Evolutionary conservation across 257 asterid genomes (phyloP).

Genomic region (Verbascum thapsus): DNA sequence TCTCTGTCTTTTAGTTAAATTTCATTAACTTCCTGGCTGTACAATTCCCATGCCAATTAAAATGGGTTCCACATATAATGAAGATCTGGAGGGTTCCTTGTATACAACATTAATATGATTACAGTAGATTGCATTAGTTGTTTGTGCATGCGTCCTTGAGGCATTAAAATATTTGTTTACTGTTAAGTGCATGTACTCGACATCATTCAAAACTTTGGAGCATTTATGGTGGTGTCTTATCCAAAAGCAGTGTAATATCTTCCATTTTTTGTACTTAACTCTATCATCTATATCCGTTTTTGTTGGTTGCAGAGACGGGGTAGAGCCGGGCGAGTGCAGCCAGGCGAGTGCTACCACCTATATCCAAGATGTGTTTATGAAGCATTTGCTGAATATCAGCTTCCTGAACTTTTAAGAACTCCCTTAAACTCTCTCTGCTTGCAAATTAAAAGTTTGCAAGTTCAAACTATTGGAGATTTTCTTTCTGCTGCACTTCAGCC

Average conservation of each 20-base stretch:
- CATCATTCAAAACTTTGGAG: constrained; percentile 13
- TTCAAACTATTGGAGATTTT: constrained; percentile 77
- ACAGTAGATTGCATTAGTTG: constrained; percentile 20
- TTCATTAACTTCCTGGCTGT: constrained; percentile 22
- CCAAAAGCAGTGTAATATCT: constrained; percentile 16
- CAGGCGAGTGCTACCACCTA: constrained; percentile 96
- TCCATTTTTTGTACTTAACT: background rate
- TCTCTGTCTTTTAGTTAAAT: constrained; percentile 8
- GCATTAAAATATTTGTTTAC: constrained; percentile 18
- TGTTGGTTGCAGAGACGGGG: constrained; percentile 86
- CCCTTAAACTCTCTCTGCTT: constrained; percentile 96
- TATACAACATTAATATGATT: constrained; percentile 15
- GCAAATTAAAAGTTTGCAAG: constrained; percentile 96
- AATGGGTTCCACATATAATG: constrained; percentile 17
- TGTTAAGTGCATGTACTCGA: constrained; percentile 11
- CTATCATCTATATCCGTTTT: constrained; percentile 5
- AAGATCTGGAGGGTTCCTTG: constrained; percentile 8
- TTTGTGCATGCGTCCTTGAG: constrained; percentile 21
- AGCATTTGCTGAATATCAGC: constrained; percentile 95
- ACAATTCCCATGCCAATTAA: constrained; percentile 16
- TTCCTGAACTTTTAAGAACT: constrained; percentile 95
- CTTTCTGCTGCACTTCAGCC: constrained; percentile 97
- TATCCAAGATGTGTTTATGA: constrained; percentile 92
- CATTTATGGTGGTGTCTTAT: constrained; percentile 11
- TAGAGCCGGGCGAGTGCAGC: constrained; percentile 98